Percentiles rank a stretch among this genome's conserved stretches.
These are phyloP conservation scores for Tausonia pullulans DNA, from an alignment of 1,284 basidiomycete species.

Conservation along the genomic window DNA sequence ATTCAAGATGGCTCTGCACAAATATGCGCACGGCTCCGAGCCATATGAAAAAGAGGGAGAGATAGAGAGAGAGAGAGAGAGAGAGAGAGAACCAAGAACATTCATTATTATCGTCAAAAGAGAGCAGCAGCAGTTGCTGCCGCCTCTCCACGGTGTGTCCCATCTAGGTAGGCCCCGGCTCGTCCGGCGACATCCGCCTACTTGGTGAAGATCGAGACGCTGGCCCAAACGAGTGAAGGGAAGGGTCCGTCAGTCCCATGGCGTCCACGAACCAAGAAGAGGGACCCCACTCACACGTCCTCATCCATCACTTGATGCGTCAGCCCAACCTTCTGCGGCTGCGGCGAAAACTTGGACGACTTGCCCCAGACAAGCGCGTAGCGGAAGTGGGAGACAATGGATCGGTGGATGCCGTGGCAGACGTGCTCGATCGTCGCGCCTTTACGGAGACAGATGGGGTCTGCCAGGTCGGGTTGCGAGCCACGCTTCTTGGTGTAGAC, in stretches of 20 bases:
- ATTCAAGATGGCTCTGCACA: too few relatives aligned
- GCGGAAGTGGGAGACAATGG: slow-evolving; percentile 75
- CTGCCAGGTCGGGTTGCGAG: slow-evolving; percentile 76
- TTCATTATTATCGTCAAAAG: too few relatives aligned
- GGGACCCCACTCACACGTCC: slow-evolving; percentile 62
- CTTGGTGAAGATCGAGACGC: slow-evolving; percentile 1
- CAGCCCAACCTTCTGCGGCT: slow-evolving; percentile 87
- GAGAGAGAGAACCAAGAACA: too few relatives aligned
- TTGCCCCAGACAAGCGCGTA: slow-evolving; percentile 90
- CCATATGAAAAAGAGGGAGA: too few relatives aligned
- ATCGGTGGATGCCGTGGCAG: slow-evolving; percentile 83
- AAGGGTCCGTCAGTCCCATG: neutral
- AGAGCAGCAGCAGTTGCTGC: too few relatives aligned
- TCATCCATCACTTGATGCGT: slow-evolving; percentile 81
- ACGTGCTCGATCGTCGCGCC: slow-evolving; percentile 91
- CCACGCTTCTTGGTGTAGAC: slow-evolving; percentile 96
- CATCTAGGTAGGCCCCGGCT: too few relatives aligned
- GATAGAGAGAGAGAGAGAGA: too few relatives aligned
- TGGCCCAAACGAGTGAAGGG: neutral
- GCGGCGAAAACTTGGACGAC: slow-evolving; percentile 79
- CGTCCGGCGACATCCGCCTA: neutral
- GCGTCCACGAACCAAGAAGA: neutral
- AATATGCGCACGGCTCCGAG: too few relatives aligned
- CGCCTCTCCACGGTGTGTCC: too few relatives aligned
- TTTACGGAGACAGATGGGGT: slow-evolving; percentile 85